A percentile compares a stretch with the other conserved stretches of the same genome.
phyloP scores from a whole-genome alignment of 345 rosid species.

The Eucalyptus sp. region DNA sequence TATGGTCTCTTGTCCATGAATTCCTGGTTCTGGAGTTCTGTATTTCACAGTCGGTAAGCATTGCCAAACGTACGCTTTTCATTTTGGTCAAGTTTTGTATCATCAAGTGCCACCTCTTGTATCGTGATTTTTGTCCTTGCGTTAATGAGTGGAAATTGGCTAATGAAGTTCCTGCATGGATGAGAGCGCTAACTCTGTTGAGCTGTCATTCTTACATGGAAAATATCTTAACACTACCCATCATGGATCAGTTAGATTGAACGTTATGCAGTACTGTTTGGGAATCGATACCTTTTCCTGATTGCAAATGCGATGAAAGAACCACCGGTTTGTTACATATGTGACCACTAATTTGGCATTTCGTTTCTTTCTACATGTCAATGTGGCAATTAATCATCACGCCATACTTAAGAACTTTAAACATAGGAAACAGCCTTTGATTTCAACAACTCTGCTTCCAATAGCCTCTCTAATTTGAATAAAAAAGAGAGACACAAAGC shows the following conservation, averaged over 20 bases:
- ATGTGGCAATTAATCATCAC: not conserved
- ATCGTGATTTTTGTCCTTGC: not conserved
- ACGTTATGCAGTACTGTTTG: not conserved
- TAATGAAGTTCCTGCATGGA: not conserved
- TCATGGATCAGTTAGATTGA: not conserved
- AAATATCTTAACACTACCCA: not conserved
- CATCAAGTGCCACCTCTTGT: not conserved
- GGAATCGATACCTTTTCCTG: not conserved
- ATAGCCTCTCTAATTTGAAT: not conserved
- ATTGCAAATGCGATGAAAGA: not conserved
- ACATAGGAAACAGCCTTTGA: not conserved
- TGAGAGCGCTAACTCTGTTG: not conserved
- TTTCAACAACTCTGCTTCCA: not conserved
- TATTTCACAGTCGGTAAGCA: conserved; percentile 74
- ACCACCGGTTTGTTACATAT: not conserved
- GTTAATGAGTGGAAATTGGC: not conserved
- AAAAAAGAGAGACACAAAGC: not conserved
- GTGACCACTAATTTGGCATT: not conserved
- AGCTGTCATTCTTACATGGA: not conserved
- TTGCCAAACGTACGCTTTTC: not conserved
- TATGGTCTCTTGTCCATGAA: conserved; percentile 74
- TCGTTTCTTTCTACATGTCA: not conserved
- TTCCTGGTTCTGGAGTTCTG: conserved; percentile 82
- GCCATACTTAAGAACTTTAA: not conserved
- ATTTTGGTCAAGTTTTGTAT: not conserved